These are phyloP conservation scores for Drechslerella dactyloides DNA, from an alignment of 2,329 filamentous ascomycete species.

Conservation along the genomic window DNA sequence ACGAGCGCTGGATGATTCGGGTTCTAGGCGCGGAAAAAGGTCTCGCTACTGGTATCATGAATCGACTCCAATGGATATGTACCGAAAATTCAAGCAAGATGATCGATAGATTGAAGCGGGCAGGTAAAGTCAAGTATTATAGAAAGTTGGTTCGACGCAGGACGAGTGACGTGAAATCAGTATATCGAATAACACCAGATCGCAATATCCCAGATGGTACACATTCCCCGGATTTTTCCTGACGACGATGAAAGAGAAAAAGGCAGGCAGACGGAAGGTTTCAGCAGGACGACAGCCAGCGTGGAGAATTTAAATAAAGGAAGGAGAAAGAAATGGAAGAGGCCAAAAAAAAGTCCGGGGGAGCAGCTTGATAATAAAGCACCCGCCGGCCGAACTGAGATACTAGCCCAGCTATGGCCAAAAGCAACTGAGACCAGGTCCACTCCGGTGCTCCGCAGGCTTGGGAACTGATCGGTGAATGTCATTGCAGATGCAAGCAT, in stretches of 20 bases:
- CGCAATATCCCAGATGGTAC: constrained; percentile 50
- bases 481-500: constrained; percentile 26
- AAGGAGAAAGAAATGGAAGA: constrained; percentile 26
- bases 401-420: constrained; percentile 16
- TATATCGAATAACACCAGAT: constrained; percentile 51
- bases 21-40: background rate
- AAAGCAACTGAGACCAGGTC: constrained; percentile 43
- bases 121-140: constrained; percentile 13
- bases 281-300: constrained; percentile 24
- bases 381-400: constrained; percentile 18
- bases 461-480: constrained; percentile 20
- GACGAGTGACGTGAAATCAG: constrained; percentile 14
- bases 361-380: constrained; percentile 50
- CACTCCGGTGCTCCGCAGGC: constrained; percentile 24
- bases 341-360: constrained; percentile 39
- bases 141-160: background rate
- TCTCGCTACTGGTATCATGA: no score
- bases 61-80: no score
- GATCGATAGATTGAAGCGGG: no score
- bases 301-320: constrained; percentile 5
- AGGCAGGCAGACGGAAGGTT: constrained; percentile 16
- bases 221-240: constrained; percentile 45
- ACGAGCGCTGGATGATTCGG: constrained; percentile 2
- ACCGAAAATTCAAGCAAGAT: constrained; percentile 9
- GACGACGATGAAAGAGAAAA: constrained; percentile 15